phyloP scores from a whole-genome alignment of 177 flowering plant genomes.

The Vitis hybrid region DNA sequence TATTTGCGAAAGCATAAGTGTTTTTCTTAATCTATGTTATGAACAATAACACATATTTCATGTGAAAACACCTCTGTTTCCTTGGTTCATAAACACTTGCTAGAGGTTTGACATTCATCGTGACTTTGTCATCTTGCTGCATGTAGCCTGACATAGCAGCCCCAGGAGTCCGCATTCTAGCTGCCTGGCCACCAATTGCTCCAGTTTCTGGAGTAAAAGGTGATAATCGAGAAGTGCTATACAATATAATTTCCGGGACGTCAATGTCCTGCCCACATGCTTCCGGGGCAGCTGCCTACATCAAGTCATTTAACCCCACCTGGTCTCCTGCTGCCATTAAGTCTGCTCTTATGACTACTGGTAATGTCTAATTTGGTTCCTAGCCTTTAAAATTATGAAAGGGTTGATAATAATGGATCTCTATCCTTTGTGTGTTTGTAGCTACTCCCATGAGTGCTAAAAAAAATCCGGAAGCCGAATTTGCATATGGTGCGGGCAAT shows the following conservation, averaged over 20 bases:
- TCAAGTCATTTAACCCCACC: slow-evolving; percentile 53
- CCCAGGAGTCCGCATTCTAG: slow-evolving; percentile 66
- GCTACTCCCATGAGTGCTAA: slow-evolving; percentile 21
- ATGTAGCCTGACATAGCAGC: slow-evolving; percentile 50
- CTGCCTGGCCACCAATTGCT: slow-evolving; percentile 44
- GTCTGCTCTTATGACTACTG: slow-evolving; percentile 76
- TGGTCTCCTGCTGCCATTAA: slow-evolving; percentile 78
- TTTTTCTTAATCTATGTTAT: too few relatives aligned
- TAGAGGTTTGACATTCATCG: too few relatives aligned
- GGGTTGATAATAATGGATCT: too few relatives aligned
- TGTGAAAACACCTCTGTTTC: too few relatives aligned
- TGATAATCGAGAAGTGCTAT: slow-evolving; percentile 36
- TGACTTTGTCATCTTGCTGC: too few relatives aligned
- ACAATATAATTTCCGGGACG: slow-evolving; percentile 51
- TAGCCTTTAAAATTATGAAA: slow-evolving; percentile 14
- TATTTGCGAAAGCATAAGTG: too few relatives aligned
- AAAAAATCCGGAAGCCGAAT: slow-evolving; percentile 21
- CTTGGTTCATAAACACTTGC: too few relatives aligned
- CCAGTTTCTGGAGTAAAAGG: slow-evolving; percentile 1
- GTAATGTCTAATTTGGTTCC: slow-evolving; percentile 41
- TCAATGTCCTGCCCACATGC: slow-evolving; percentile 81
- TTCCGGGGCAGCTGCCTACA: slow-evolving; percentile 56
- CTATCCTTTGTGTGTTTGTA: not conserved
- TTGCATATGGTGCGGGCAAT: slow-evolving; percentile 41
- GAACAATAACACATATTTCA: too few relatives aligned